These are phyloP conservation scores for Chlorella sp. DNA, from an alignment of 139 green algal species.

Conservation along the genomic window DNA sequence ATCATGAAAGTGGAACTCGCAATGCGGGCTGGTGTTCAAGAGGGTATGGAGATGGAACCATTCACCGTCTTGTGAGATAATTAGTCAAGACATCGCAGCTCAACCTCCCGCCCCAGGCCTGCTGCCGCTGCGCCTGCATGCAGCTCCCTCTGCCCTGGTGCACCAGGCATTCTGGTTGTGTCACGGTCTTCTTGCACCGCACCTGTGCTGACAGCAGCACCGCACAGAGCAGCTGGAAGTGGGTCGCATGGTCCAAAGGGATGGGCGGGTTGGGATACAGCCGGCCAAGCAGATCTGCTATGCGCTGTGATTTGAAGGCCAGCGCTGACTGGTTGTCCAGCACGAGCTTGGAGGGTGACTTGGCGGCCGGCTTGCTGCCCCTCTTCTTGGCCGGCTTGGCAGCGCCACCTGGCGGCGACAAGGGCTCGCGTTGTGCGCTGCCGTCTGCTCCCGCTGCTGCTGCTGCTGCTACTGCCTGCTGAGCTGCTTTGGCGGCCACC, in stretches of 20 bases:
- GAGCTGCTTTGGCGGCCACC: neutral
- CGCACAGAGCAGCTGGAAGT: conserved; percentile 86
- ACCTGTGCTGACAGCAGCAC: conserved; percentile 85
- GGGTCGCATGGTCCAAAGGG: conserved; percentile 70
- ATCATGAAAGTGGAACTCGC: no score
- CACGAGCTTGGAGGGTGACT: conserved; percentile 24
- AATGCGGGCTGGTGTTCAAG: no score
- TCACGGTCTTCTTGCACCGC: neutral
- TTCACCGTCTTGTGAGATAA: no score
- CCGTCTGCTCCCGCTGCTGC: neutral
- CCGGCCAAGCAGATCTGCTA: conserved; percentile 65
- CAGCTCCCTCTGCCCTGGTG: no score
- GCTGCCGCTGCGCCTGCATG: no score
- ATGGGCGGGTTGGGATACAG: conserved; percentile 79
- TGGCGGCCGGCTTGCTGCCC: neutral
- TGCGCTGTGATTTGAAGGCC: conserved; percentile 60
- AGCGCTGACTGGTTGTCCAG: conserved; percentile 11
- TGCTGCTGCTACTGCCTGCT: neutral
- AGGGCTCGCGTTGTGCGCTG: neutral
- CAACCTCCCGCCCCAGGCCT: no score
- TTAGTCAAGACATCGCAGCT: no score
- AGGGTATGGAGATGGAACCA: no score
- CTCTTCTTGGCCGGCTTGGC: neutral
- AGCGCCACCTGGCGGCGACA: neutral
- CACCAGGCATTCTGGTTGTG: no score